phyloP scores from a whole-genome alignment of 768 basidiomycete genomes.

The Suillus alpinus region DNA sequence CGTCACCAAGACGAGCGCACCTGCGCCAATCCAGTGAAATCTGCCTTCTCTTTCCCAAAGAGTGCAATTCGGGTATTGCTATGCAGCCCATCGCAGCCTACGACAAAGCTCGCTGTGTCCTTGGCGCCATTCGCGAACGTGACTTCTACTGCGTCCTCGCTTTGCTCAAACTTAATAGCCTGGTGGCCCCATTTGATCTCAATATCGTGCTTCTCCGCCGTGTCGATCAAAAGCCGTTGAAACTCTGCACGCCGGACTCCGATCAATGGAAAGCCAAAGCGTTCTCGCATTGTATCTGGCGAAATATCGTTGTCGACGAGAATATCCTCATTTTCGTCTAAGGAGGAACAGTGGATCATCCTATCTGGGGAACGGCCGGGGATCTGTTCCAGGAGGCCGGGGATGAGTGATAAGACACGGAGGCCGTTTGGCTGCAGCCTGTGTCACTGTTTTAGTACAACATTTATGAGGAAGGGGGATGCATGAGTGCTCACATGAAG shows the following conservation, averaged over 20 bases:
- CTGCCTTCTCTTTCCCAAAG: conserved; percentile 34
- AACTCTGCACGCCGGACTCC: conserved; percentile 33
- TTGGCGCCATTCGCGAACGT: conserved; percentile 33
- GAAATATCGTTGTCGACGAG: conserved; percentile 27
- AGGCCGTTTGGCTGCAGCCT: conserved; percentile 30
- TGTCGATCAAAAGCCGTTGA: conserved; percentile 29
- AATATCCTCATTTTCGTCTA: conserved; percentile 24
- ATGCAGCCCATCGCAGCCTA: conserved; percentile 46
- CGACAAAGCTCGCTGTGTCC: conserved; percentile 37
- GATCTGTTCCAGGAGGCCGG: conserved; percentile 24
- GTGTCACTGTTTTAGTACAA: neutral
- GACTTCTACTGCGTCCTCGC: conserved; percentile 26
- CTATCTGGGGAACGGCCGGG: conserved; percentile 17
- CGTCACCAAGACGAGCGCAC: conserved; percentile 16
- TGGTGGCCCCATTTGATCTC: conserved; percentile 33
- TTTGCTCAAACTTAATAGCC: conserved; percentile 32
- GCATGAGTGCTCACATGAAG: conserved; percentile 24
- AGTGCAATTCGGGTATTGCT: conserved; percentile 36
- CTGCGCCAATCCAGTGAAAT: conserved; percentile 40
- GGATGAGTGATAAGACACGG: conserved; percentile 26
- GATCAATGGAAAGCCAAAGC: conserved; percentile 24
- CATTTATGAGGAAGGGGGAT: neutral
- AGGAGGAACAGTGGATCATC: conserved; percentile 14
- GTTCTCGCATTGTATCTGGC: conserved; percentile 12
- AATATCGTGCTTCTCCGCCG: conserved; percentile 30